Conservation (phyloP, 2,329 filamentous ascomycete genomes). For the Nothopassalora personata region DNA sequence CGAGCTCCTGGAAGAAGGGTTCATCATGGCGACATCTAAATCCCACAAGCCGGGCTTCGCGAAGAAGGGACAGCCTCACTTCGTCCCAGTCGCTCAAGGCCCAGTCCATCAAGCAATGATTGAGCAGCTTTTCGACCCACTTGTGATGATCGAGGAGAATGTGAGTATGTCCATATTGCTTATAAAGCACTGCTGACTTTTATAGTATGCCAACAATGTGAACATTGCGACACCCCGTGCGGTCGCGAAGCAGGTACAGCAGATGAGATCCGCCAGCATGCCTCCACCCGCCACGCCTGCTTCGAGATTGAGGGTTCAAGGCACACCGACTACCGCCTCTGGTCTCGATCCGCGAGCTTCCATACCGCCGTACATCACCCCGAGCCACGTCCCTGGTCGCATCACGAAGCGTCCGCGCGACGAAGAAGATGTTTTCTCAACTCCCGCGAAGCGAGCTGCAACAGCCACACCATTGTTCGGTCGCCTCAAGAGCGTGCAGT, state of each 20-base stretch:
- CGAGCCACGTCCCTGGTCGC: background rate
- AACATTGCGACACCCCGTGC: background rate
- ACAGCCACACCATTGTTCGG: background rate
- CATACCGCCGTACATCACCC: background rate
- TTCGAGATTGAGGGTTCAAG: background rate
- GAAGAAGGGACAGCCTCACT: conserved; percentile 16
- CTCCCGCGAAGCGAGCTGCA: background rate
- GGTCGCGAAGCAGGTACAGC: background rate
- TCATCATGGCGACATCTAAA: conserved; percentile 16
- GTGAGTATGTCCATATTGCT: conserved; percentile 10
- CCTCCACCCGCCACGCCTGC: background rate
- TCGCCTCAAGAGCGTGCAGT: background rate
- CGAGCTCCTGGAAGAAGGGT: conserved; percentile 19
- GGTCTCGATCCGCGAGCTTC: background rate
- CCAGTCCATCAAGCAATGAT: conserved; percentile 22
- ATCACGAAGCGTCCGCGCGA: background rate
- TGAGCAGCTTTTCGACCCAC: conserved; percentile 25
- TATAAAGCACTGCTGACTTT: background rate
- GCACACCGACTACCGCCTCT: background rate
- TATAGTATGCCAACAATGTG: background rate
- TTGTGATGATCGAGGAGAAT: conserved; percentile 19
- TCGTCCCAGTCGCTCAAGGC: conserved; percentile 18
- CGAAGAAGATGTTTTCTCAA: background rate
- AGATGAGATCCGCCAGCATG: background rate
- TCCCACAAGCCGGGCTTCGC: conserved; percentile 18